These are phyloP conservation scores for Caryocar brasiliense DNA, from an alignment of 441 rosid species.

Conservation along the genomic window DNA sequence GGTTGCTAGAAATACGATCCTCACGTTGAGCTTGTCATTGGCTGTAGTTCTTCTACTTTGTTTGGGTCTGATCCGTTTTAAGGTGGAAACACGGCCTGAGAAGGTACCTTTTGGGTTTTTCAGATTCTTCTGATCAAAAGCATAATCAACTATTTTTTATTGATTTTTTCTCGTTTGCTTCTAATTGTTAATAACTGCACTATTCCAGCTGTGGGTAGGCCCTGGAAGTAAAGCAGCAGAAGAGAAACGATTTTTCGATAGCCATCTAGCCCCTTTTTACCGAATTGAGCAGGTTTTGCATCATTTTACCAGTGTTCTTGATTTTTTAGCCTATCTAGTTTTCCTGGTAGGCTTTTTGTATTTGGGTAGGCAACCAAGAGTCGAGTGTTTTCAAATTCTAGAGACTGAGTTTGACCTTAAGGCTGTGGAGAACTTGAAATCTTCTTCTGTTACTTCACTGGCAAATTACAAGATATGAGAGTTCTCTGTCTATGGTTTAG, in stretches of 20 bases:
- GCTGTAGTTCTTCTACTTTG: constrained; percentile 74
- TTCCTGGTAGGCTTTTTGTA: background rate
- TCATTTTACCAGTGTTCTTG: background rate
- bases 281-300: constrained; percentile 85
- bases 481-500: background rate
- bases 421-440: background rate
- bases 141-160: too few relatives aligned
- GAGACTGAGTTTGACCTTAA: background rate
- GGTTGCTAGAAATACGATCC: constrained; percentile 87
- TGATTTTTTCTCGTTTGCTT: background rate
- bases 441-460: background rate
- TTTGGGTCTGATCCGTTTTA: constrained; percentile 74
- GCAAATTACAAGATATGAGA: background rate
- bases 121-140: too few relatives aligned
- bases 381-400: background rate
- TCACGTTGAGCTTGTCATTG: constrained; percentile 56
- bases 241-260: constrained; percentile 85
- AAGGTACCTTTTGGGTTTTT: constrained; percentile 62
- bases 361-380: background rate
- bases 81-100: constrained; percentile 96
- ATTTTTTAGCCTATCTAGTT: constrained; percentile 2
- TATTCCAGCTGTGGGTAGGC: constrained; percentile 94
- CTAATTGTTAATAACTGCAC: constrained; percentile 7
- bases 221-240: constrained; percentile 90
- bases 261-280: constrained; percentile 87